phyloP scores from a whole-genome alignment of 148 eudicot species.

The Euryodendron excelsum region DNA sequence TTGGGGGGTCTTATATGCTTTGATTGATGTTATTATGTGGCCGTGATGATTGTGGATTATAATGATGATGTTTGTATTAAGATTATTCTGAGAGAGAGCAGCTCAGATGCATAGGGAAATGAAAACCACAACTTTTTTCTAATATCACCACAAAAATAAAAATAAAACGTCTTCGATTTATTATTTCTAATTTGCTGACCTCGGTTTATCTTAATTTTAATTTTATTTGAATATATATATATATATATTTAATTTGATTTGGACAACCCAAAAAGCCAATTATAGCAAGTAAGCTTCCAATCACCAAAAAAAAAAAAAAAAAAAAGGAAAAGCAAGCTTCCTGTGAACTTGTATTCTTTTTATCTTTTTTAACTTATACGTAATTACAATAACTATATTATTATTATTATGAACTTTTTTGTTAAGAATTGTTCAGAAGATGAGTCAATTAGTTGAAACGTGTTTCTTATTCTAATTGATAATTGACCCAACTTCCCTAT shows the following conservation, averaged over 20 bases:
- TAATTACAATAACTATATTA: too few species aligned
- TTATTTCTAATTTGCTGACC: too few species aligned
- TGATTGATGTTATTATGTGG: constrained; percentile 17
- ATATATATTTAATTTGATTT: background rate
- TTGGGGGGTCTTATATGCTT: background rate
- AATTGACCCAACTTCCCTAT: background rate
- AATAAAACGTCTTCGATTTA: too few species aligned
- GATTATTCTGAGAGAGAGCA: background rate
- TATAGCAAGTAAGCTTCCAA: background rate
- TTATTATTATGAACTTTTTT: too few species aligned
- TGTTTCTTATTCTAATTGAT: constrained; percentile 4
- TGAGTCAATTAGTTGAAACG: background rate
- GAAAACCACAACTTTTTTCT: constrained; percentile 36
- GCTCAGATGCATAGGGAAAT: constrained; percentile 13
- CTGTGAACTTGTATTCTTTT: constrained; percentile 8
- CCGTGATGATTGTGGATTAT: constrained; percentile 19
- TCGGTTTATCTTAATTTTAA: background rate
- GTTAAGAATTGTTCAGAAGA: background rate
- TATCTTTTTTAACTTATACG: background rate
- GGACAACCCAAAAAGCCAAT: background rate
- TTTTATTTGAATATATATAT: background rate
- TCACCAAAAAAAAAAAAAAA: too few species aligned
- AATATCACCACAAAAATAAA: background rate
- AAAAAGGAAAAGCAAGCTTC: constrained; percentile 11
- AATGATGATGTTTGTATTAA: constrained; percentile 16